Evolutionary conservation across 2,329 filamentous ascomycete species (phyloP).

Genomic region (Pseudophaeomoniella oleicola): DNA sequence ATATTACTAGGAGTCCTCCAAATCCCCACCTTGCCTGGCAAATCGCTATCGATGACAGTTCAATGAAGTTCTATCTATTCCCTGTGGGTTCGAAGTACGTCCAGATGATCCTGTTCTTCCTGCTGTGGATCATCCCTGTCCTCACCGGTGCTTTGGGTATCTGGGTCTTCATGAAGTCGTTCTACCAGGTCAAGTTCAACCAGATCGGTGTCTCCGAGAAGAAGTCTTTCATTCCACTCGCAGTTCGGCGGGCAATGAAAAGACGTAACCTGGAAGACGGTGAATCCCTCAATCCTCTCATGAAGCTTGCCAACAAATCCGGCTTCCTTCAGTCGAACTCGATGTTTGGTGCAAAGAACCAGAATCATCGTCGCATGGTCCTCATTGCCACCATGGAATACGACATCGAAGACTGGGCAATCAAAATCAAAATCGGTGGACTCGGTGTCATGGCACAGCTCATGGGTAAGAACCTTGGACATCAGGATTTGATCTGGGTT

Average conservation of each 20-base stretch:
- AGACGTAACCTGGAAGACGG: slow-evolving; percentile 12
- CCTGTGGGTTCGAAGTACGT: slow-evolving; percentile 38
- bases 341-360: slow-evolving; percentile 16
- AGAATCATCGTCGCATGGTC: slow-evolving; percentile 35
- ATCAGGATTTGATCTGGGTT: slow-evolving; percentile 54
- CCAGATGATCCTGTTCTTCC: slow-evolving; percentile 39
- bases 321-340: slow-evolving; percentile 22
- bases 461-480: slow-evolving; percentile 51
- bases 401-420: slow-evolving; percentile 54
- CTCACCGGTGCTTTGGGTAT: slow-evolving; percentile 34
- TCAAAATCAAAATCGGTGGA: slow-evolving; percentile 59
- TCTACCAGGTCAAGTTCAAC: slow-evolving; percentile 51
- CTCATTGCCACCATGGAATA: slow-evolving; percentile 60
- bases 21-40: slow-evolving; percentile 41
- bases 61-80: slow-evolving; percentile 34
- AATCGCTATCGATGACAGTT: slow-evolving; percentile 41
- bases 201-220: slow-evolving; percentile 40
- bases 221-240: slow-evolving; percentile 23
- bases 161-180: slow-evolving; percentile 44
- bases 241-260: slow-evolving; percentile 21
- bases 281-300: slow-evolving; percentile 18
- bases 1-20: slow-evolving; percentile 41
- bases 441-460: slow-evolving; percentile 56
- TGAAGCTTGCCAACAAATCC: slow-evolving; percentile 20
- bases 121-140: slow-evolving; percentile 40